Evolutionary conservation across 108 stramenopile species (phyloP).

Genomic region (Skeletonema tropicum): DNA sequence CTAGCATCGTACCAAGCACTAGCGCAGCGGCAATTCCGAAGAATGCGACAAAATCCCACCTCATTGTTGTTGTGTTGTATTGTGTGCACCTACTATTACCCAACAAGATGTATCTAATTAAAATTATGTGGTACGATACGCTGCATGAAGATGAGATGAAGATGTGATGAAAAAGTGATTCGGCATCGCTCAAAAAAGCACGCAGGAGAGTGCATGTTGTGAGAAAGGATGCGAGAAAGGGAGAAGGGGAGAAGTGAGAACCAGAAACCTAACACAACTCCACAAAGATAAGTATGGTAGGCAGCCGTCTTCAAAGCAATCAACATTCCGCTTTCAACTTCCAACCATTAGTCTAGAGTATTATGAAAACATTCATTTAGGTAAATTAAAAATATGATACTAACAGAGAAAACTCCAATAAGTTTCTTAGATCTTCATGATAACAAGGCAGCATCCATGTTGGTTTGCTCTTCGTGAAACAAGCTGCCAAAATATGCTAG

Average conservation of each 20-base stretch:
- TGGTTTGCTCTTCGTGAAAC: constrained; percentile 12
- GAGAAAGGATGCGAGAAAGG: constrained; percentile 3
- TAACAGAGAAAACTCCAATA: too few species aligned
- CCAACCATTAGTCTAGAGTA: too few species aligned
- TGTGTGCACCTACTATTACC: neutral
- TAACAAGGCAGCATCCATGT: neutral
- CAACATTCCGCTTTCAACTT: too few species aligned
- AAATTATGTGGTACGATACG: too few species aligned
- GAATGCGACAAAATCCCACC: neutral
- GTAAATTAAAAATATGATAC: too few species aligned
- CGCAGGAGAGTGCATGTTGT: neutral
- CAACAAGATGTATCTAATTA: neutral
- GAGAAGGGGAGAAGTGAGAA: neutral
- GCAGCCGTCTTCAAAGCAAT: too few species aligned
- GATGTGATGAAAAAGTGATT: too few species aligned
- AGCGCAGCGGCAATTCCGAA: neutral
- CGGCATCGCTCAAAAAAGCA: too few species aligned
- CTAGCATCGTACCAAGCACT: neutral
- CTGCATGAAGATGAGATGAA: too few species aligned
- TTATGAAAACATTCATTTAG: too few species aligned
- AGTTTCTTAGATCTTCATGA: neutral
- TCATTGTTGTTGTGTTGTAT: neutral
- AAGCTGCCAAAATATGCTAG: constrained; percentile 41
- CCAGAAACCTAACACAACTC: too few species aligned
- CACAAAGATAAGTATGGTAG: too few species aligned